Conservation (phyloP, 2,329 filamentous ascomycete species). For the Aspergillus felis region DNA sequence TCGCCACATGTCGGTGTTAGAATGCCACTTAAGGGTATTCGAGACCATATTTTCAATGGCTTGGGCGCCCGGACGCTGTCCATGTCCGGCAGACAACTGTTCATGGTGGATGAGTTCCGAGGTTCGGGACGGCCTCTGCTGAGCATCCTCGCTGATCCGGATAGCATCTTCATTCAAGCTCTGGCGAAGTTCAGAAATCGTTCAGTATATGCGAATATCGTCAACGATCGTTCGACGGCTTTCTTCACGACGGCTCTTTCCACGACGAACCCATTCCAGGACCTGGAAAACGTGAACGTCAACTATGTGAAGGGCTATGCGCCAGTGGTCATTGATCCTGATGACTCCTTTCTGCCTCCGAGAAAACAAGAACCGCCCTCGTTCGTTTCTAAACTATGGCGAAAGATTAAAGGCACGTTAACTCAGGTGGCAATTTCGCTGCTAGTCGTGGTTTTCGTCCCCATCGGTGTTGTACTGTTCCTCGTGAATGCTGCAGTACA, state of each 20-base stretch:
- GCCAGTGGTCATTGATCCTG: constrained; percentile 66
- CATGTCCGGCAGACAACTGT: constrained; percentile 80
- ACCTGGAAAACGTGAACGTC: constrained; percentile 63
- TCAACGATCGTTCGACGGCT: constrained; percentile 77
- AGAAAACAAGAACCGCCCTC: constrained; percentile 15
- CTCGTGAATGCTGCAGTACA: constrained; percentile 74
- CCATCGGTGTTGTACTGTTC: constrained; percentile 67
- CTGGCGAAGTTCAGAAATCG: constrained; percentile 71
- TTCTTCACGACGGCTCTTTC: constrained; percentile 80
- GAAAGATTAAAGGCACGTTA: constrained; percentile 37
- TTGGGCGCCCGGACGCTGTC: constrained; percentile 77
- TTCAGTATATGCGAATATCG: constrained; percentile 78
- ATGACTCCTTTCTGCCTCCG: constrained; percentile 28
- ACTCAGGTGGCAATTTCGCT: constrained; percentile 60
- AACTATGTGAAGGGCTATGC: constrained; percentile 73
- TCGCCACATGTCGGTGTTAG: constrained; percentile 77
- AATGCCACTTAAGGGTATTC: constrained; percentile 62
- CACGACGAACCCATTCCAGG: constrained; percentile 70
- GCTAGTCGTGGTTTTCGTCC: constrained; percentile 66
- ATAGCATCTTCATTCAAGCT: constrained; percentile 80
- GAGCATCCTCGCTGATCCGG: constrained; percentile 73
- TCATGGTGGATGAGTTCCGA: constrained; percentile 80
- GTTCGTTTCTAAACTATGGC: constrained; percentile 32
- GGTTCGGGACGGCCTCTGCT: constrained; percentile 78
- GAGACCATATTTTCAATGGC: constrained; percentile 72